Evolutionary conservation across 2,329 filamentous ascomycete species (phyloP), one percentile per base, ranked within the genome.

Genomic region (Chrysosporium keratinophilum): DNA sequence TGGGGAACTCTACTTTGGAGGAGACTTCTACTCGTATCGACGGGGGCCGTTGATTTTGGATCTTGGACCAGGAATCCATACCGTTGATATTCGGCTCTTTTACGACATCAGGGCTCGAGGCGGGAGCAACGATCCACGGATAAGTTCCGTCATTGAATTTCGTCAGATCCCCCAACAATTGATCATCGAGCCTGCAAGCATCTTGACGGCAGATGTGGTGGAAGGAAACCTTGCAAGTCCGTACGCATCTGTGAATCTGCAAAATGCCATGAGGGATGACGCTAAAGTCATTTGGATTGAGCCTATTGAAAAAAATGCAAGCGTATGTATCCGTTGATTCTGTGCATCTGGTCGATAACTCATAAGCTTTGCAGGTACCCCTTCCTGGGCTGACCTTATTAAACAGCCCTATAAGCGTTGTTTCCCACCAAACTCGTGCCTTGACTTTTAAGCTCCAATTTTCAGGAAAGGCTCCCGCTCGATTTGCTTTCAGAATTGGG

Each of bases 31-130:
- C 63, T 67, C 67, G 10, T 80, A 74, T 61, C 67, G 72, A 3
- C 72, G 71, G 57, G 74, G 74, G 5, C 78, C 79, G 4, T 60
- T 74, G 19, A 71, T 79, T 2, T 58, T 81, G 12, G 68, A 72
- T 41, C 68, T 82, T 12, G 57, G 63, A 1, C 75, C 76, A 17
- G 79, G 79, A 17, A 57, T 57, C 12, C 78, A 81, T 65, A 64
- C 63, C 23, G 61, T 82, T 45, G 76, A 80, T 57, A 40, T 81
- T 10, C 74, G 78, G 28, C 65, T 81, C 3, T 67, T 77, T 14
- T 71, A 78, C 58, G 79, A 82, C 66, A 75, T 81, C n/a, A 70
- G 79, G 55, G 73, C 75, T 5, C 74, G 79, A 63, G 78, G 78
- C 39, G 78, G 75, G 4, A 66, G 74, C 33, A 70, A 68, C n/a